phyloP scores from a whole-genome alignment of 2,329 filamentous ascomycete species.

The Microcyclospora tardicrescens region DNA sequence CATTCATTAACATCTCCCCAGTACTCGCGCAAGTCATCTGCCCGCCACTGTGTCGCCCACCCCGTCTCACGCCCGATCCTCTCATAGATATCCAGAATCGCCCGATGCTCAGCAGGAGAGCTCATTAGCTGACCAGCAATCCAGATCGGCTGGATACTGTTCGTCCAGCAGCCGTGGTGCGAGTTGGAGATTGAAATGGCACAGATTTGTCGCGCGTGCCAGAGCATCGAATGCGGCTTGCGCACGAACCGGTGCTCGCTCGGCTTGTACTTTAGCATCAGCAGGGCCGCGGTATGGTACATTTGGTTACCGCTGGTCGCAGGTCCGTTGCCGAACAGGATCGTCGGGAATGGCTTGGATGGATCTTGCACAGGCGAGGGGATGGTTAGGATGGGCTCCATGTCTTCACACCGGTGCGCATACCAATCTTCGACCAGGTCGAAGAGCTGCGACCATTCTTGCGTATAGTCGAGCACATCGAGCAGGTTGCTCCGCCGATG shows the following conservation, averaged over 20 bases:
- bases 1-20: slow-evolving; percentile 31
- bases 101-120: slow-evolving; percentile 30
- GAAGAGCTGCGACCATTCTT: slow-evolving; percentile 22
- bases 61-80: slow-evolving; percentile 41
- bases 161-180: slow-evolving; percentile 35
- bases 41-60: slow-evolving; percentile 42
- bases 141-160: slow-evolving; percentile 35
- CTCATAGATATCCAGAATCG: slow-evolving; percentile 36
- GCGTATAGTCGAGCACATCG: slow-evolving; percentile 17
- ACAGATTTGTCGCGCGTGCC: slow-evolving; percentile 36
- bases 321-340: slow-evolving; percentile 36
- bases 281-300: slow-evolving; percentile 43
- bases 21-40: slow-evolving; percentile 38
- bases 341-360: slow-evolving; percentile 23
- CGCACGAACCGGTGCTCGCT: slow-evolving; percentile 13
- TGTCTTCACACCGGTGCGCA: slow-evolving; percentile 18
- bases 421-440: slow-evolving; percentile 24
- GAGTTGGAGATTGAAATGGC: slow-evolving; percentile 33
- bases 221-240: slow-evolving; percentile 31
- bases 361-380: slow-evolving; percentile 7
- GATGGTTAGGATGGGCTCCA: slow-evolving; percentile 24
- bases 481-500: slow-evolving; percentile 8
- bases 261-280: slow-evolving; percentile 40
- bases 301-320: slow-evolving; percentile 39
- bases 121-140: slow-evolving; percentile 37